These are phyloP conservation scores for Phytophthora vignae DNA, from an alignment of 352 stramenopile species.

Conservation along the genomic window DNA sequence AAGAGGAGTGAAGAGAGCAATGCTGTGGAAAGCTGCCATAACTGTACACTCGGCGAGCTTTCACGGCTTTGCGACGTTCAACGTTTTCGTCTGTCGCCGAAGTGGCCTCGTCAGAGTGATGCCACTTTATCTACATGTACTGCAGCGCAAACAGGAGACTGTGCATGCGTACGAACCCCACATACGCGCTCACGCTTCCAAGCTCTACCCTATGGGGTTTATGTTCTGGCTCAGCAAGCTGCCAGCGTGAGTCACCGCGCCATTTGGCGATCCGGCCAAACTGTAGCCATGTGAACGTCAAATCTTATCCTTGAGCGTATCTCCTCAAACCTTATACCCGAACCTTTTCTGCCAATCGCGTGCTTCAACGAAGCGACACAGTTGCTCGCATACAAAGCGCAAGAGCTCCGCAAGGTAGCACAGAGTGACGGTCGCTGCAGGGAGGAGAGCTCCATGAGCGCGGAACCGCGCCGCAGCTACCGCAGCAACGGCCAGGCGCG, in stretches of 20 bases:
- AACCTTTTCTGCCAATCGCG: conserved; percentile 15
- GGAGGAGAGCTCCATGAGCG: conserved; percentile 29
- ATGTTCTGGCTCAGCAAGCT: not conserved
- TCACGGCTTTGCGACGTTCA: too few species aligned
- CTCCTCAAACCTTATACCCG: conserved; percentile 1
- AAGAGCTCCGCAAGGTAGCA: conserved; percentile 1
- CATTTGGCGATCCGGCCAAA: not conserved
- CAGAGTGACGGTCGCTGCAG: not conserved
- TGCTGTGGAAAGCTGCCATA: too few species aligned
- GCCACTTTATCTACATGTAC: too few species aligned
- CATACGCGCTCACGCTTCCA: too few species aligned
- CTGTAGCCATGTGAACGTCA: conserved; percentile 1
- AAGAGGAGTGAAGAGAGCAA: not conserved
- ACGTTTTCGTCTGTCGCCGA: too few species aligned
- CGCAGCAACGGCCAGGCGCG: conserved; percentile 10
- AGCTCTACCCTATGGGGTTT: not conserved
- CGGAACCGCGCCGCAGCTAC: conserved; percentile 37
- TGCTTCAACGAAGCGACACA: conserved; percentile 5
- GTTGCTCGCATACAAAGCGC: conserved; percentile 13
- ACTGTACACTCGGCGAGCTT: too few species aligned
- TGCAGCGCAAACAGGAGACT: too few species aligned
- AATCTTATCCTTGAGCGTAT: not conserved
- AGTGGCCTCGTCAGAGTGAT: too few species aligned
- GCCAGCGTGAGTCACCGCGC: not conserved
- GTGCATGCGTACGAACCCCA: too few species aligned